These are phyloP conservation scores for Plasmodium gonderi DNA, from an alignment of 169 alveolate species.

Conservation along the genomic window DNA sequence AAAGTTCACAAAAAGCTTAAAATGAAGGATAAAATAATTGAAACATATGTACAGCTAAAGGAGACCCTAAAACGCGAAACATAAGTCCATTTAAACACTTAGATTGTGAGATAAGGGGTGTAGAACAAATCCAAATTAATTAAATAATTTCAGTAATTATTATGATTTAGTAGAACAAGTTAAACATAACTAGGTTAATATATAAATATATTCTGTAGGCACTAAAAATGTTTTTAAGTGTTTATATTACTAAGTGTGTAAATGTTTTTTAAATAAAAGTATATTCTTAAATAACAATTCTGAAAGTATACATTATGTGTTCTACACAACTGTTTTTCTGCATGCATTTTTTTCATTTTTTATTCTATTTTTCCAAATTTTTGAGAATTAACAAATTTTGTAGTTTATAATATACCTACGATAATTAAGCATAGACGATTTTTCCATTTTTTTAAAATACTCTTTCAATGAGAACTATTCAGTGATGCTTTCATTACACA, in stretches of 20 bases:
- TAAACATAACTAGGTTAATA: not conserved
- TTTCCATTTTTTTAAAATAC: not conserved
- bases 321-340: not conserved
- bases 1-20: not conserved
- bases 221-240: not conserved
- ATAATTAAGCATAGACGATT: not conserved
- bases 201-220: not conserved
- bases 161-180: not conserved
- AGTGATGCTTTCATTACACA: not conserved
- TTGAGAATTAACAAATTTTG: not conserved
- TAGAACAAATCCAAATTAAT: not conserved
- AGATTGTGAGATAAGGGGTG: constrained; percentile 2
- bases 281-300: not conserved
- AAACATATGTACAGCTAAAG: not conserved
- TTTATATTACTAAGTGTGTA: not conserved
- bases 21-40: not conserved
- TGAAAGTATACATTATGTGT: not conserved
- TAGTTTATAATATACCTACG: not conserved
- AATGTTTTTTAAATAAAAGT: not conserved
- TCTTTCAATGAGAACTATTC: not conserved
- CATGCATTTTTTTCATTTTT: no score
- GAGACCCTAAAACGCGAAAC: not conserved
- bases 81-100: not conserved
- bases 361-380: not conserved
- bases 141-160: not conserved